A percentile compares a stretch with the other conserved stretches of the same genome.
These are phyloP conservation scores for Melanogaster broomeanus DNA, from an alignment of 768 basidiomycete species.

Conservation along the genomic window DNA sequence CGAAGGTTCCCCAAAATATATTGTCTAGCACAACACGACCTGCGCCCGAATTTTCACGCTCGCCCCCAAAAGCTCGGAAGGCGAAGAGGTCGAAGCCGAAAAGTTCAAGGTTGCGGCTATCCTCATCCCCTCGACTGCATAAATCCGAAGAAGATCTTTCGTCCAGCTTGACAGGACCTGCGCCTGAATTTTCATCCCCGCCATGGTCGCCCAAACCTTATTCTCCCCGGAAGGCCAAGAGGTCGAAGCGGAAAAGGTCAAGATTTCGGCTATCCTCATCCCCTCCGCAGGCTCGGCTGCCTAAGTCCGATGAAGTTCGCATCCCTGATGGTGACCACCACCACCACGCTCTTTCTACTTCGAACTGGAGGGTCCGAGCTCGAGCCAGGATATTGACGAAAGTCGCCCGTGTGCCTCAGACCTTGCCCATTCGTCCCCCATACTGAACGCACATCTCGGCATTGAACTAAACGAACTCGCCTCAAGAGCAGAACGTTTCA, in stretches of 20 bases:
- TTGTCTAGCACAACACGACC: constrained; percentile 28
- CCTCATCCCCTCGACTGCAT: not conserved
- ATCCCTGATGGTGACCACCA: not conserved
- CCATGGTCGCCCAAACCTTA: constrained; percentile 8
- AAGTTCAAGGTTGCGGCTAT: not conserved
- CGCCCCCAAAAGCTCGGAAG: not conserved
- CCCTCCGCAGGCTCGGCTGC: no score
- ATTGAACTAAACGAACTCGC: constrained; percentile 55
- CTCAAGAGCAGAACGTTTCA: constrained; percentile 55
- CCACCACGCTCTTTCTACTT: not conserved
- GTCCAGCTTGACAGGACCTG: constrained; percentile 27
- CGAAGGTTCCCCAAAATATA: constrained; percentile 32
- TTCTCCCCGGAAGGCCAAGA: not conserved
- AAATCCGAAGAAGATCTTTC: not conserved
- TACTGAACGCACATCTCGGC: constrained; percentile 66
- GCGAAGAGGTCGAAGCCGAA: constrained; percentile 1
- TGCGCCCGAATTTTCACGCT: constrained; percentile 5
- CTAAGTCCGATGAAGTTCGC: not conserved
- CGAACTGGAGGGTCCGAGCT: not conserved
- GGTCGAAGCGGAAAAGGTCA: not conserved
- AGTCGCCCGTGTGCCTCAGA: not conserved
- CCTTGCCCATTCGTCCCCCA: constrained; percentile 39
- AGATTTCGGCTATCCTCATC: not conserved
- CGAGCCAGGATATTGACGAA: no score
- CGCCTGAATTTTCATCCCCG: constrained; percentile 6